Percentiles rank a stretch among this genome's conserved stretches.
Conservation (phyloP, 78 protist species). For the Chrysochromulina parva region DNA sequence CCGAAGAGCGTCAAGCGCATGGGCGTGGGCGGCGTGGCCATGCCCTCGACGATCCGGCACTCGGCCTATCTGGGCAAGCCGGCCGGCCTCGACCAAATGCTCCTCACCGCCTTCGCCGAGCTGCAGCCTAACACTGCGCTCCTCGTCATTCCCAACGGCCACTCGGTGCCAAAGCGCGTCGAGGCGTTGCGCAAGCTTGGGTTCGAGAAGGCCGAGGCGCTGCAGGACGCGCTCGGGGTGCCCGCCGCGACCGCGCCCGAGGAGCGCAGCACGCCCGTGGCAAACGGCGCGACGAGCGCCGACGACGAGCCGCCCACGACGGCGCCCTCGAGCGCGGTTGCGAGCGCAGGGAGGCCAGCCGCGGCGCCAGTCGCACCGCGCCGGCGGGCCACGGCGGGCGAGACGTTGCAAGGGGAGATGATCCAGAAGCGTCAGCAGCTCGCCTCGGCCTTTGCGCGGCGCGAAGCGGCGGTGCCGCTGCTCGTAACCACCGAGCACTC, state of each 20-base stretch:
- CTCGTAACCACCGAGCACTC: background rate
- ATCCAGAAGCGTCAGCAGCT: background rate
- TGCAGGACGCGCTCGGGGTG: background rate
- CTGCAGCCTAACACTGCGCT: background rate
- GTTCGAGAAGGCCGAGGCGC: background rate
- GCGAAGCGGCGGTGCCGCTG: background rate
- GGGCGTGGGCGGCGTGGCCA: background rate
- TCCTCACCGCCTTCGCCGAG: background rate
- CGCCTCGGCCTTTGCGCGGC: background rate
- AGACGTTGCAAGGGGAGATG: background rate
- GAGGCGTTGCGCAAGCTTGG: background rate
- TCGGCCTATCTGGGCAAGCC: background rate
- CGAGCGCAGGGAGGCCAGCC: too few relatives aligned
- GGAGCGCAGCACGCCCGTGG: too few relatives aligned
- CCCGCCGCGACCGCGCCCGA: background rate
- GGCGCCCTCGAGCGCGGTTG: too few relatives aligned
- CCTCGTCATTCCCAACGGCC: background rate
- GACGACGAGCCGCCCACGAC: too few relatives aligned
- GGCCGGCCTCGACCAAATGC: background rate
- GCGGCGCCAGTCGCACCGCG: too few relatives aligned
- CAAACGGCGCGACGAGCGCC: too few relatives aligned
- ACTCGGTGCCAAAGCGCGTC: background rate
- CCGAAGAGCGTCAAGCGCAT: background rate
- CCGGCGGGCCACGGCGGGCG: background rate
- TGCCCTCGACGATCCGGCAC: background rate